Conservation (phyloP, 306 rosid species). For the Cercis canadensis region DNA sequence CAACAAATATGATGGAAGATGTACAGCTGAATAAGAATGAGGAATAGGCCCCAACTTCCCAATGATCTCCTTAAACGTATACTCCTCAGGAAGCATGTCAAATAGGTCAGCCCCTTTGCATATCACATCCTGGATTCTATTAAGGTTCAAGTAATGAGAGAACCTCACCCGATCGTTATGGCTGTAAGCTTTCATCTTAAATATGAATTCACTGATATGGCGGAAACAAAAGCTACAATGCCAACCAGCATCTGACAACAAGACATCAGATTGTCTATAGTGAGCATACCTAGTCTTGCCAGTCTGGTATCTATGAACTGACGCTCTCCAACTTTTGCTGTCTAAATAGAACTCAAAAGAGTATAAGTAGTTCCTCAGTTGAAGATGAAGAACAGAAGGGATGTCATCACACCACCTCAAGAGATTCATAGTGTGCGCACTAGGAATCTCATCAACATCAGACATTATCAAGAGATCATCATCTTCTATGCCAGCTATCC, state of each 20-base stretch:
- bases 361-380: constrained; percentile 76
- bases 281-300: constrained; percentile 83
- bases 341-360: constrained; percentile 79
- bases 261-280: constrained; percentile 62
- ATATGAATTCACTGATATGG: constrained; percentile 67
- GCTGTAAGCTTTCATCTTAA: constrained; percentile 95
- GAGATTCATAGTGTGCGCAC: constrained; percentile 86
- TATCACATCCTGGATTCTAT: constrained; percentile 77
- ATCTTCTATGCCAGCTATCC: constrained; percentile 83
- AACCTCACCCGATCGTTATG: constrained; percentile 80
- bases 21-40: constrained; percentile 84
- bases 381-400: constrained; percentile 79
- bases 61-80: constrained; percentile 82
- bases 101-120: constrained; percentile 82
- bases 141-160: constrained; percentile 68
- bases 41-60: constrained; percentile 94
- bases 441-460: constrained; percentile 95
- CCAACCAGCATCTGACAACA: constrained; percentile 86
- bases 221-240: constrained; percentile 97
- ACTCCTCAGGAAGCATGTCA: constrained; percentile 95
- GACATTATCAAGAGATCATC: constrained; percentile 92
- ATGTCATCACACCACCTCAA: constrained; percentile 86
- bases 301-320: constrained; percentile 65
- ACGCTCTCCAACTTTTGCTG: constrained; percentile 87
- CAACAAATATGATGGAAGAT: constrained; percentile 80